Evolutionary conservation across 2,329 filamentous ascomycete genomes (phyloP).

Genomic region (Aciculosporium take): DNA sequence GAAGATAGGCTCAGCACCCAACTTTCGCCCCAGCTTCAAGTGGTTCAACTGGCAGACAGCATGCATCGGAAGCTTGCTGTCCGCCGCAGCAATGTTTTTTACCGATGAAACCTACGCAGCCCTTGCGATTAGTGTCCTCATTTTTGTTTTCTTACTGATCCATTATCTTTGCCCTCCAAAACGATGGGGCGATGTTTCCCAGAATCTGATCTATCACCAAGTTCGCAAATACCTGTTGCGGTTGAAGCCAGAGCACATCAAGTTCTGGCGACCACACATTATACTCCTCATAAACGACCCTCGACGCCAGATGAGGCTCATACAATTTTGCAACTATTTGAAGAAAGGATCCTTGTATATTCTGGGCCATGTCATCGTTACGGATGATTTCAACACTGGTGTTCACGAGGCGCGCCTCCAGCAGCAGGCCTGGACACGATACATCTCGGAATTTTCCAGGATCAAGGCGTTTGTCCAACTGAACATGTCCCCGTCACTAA

Average conservation of each 20-base stretch:
- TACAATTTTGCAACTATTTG: conserved; percentile 81
- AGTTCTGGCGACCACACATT: conserved; percentile 85
- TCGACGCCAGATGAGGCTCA: conserved; percentile 65
- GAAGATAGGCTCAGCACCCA: conserved; percentile 76
- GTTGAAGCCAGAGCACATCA: conserved; percentile 78
- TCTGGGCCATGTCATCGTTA: conserved; percentile 76
- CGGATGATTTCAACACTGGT: conserved; percentile 62
- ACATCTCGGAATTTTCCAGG: conserved; percentile 65
- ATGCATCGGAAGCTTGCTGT: conserved; percentile 57
- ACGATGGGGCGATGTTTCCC: conserved; percentile 79
- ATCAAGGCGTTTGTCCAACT: conserved; percentile 87
- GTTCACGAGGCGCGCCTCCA: conserved; percentile 71
- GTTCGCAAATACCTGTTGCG: conserved; percentile 76
- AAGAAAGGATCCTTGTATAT: conserved; percentile 82
- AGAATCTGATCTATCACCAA: conserved; percentile 75
- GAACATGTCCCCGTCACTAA: conserved; percentile 65
- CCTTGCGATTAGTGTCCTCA: conserved; percentile 56
- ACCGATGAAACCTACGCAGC: conserved; percentile 71
- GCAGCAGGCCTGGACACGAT: conserved; percentile 71
- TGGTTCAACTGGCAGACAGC: conserved; percentile 84
- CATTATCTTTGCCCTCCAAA: conserved; percentile 79
- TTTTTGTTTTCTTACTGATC: conserved; percentile 69
- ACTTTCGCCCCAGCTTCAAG: conserved; percentile 77
- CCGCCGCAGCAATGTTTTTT: conserved; percentile 76
- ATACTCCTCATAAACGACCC: conserved; percentile 73